Base-by-base conservation (phyloP, 495 filamentous ascomycete species). In the Zalerion maritima region DNA sequence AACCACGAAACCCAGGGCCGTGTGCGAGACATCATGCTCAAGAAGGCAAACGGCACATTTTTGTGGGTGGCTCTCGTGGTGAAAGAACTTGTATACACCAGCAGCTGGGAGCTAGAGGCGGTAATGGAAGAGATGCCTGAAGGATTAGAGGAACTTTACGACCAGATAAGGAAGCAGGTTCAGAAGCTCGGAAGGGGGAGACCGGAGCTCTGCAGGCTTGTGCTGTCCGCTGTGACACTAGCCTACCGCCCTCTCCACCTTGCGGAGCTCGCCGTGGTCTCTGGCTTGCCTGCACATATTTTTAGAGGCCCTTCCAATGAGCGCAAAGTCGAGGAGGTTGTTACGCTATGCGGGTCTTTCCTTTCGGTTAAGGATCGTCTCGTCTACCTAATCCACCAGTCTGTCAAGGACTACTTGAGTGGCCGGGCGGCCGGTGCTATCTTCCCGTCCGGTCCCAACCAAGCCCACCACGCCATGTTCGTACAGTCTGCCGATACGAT, bases 311-410 rank as follows among this genome's bases (percentile, higher is more conserved):
- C 25, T 31, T 11, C 4, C 22, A 25, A 19, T 12, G 14, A 6
- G 14, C 15, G 1, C 19, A 10, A 18, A 25, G 19, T 18, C 21
- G 14, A 20, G 33, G 24, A 27, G 6, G 19, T 47, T 18, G 37
- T 50, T 24, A 26, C 14, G 10, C 20, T 29, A 21, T 56, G 52
- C 22, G 53, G 44, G 14, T 55, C 52, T 16, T 50, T 55, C 30
- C 34, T 55, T 1, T 44, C 35, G 1, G 11, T 55, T 9, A 43
- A 44, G 6, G 31, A 51, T 8, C n/a, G 38, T 10, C 40, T 19
- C 1, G 37, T 64, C 18, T 41, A 34, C 18, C 43, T 61, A n/a
- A 36, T 64, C 9, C 54, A 64, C 40, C 55, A 60, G 36, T 64
- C 60, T 6, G 58, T 44, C 6, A 55, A 54, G 19, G 57, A 63